Conservation (phyloP, 2,329 filamentous ascomycete species). For the Monosporascus cannonballus region DNA sequence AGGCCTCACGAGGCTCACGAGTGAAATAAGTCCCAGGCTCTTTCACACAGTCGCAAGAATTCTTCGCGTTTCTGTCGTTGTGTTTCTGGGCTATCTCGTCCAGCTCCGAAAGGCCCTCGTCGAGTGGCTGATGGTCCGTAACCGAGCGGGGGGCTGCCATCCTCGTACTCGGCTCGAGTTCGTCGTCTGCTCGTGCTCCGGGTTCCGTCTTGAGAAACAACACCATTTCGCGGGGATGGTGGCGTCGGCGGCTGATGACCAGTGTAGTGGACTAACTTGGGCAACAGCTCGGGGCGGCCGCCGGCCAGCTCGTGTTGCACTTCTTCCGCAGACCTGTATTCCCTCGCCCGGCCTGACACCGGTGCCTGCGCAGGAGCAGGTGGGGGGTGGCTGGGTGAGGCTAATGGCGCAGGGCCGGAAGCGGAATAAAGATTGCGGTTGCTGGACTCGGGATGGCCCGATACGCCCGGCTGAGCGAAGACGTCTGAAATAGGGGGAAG, state of each 20-base stretch:
- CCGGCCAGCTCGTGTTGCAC: constrained; percentile 85
- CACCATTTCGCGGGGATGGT: constrained; percentile 64
- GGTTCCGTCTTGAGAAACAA: constrained; percentile 39
- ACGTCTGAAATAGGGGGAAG: constrained; percentile 93
- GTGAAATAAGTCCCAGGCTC: constrained; percentile 96
- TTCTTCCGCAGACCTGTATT: constrained; percentile 94
- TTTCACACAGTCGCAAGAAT: constrained; percentile 77
- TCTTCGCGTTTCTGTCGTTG: constrained; percentile 85
- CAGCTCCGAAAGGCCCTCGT: constrained; percentile 71
- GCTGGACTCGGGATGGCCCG: constrained; percentile 50
- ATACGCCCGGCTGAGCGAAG: constrained; percentile 69
- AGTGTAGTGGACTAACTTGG: constrained; percentile 91
- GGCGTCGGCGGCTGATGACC: constrained; percentile 91
- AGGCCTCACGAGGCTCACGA: constrained; percentile 47
- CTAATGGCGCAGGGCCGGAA: constrained; percentile 61
- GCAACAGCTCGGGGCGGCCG: constrained; percentile 85
- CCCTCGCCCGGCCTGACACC: constrained; percentile 61
- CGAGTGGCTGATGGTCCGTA: constrained; percentile 59
- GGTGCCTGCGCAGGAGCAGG: constrained; percentile 42
- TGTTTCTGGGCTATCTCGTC: constrained; percentile 76
- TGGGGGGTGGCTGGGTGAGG: constrained; percentile 70
- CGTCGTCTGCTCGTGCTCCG: constrained; percentile 65
- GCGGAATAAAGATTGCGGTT: constrained; percentile 49
- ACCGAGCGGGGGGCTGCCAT: constrained; percentile 74
- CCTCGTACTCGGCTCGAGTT: constrained; percentile 85